phyloP scores from a whole-genome alignment of 116 monocot species.

The Posidonia oceanica region DNA sequence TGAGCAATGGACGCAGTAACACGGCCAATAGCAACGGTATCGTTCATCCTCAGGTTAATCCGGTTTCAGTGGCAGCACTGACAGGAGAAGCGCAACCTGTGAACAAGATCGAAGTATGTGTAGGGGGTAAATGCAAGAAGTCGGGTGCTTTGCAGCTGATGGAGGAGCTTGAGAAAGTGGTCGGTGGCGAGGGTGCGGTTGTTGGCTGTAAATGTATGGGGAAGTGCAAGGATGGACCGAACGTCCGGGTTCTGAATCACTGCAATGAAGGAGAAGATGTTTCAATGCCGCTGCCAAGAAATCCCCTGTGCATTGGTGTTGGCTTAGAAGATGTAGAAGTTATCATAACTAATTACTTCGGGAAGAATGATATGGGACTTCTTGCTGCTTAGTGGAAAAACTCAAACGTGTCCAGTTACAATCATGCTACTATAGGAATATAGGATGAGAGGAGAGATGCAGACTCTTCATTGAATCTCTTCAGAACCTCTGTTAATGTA shows the following conservation, averaged over 20 bases:
- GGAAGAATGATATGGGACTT: slow-evolving; percentile 24
- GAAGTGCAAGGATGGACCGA: slow-evolving; percentile 82
- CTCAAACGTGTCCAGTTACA: too few species aligned
- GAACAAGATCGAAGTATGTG: slow-evolving; percentile 69
- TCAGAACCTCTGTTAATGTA: too few species aligned
- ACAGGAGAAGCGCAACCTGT: background rate
- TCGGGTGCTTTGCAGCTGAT: slow-evolving; percentile 48
- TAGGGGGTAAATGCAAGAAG: slow-evolving; percentile 89
- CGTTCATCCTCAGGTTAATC: background rate
- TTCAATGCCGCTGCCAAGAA: slow-evolving; percentile 3
- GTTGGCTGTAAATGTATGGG: slow-evolving; percentile 98
- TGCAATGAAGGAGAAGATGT: slow-evolving; percentile 3
- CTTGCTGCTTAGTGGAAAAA: slow-evolving; percentile 1
- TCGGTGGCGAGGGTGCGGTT: slow-evolving; percentile 56
- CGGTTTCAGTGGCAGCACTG: background rate
- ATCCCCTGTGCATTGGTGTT: slow-evolving; percentile 68
- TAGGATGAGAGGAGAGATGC: too few species aligned
- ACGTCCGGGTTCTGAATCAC: slow-evolving; percentile 35
- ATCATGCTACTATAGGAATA: too few species aligned
- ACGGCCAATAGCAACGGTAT: background rate
- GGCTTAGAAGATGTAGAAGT: slow-evolving; percentile 64
- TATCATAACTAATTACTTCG: slow-evolving; percentile 45
- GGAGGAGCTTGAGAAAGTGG: slow-evolving; percentile 49
- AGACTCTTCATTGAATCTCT: too few species aligned
- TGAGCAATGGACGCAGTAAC: background rate